Base-by-base conservation (phyloP, 768 basidiomycete species). In the Phaeotremella fagi region DNA sequence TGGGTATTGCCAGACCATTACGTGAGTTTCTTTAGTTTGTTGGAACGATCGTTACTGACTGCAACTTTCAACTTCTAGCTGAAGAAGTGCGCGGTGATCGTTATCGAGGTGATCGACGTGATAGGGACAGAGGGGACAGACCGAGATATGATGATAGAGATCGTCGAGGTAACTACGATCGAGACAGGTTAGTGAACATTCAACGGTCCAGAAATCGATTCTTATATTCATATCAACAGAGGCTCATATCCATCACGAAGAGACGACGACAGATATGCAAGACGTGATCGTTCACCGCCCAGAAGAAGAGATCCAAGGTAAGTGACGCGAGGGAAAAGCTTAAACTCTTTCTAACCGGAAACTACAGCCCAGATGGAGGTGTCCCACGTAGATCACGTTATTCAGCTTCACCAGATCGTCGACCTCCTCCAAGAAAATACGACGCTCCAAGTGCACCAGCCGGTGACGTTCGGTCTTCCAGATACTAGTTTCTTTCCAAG, bases 1-100 rank as follows among this genome's bases (percentile, higher is more conserved):
- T 94, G 88, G 90, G 94, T 12, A 86, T 88, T 61, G 64, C 60
- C 54, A 50, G 67, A 41, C 70, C 70, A 25, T 29, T 66, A 28
- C 22, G 60, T 62, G 43, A 54, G 55, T 57, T 29, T 25, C 4
- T 22, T 28, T 45, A 27, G 47, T 46, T 53, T n/a, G 25, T 47
- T 4, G 41, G 23, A 12, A 43, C n/a, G 23, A 9, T n/a, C 41
- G 9, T 20, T 9, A 9, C 44, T 20, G 24, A 7, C 31, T 33
- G 16, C 22, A 31, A 25, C 31, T 37, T 36, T 24, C 27, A 41
- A 55, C 46, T 42, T 50, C 54, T 2, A 23, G 57, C 18, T 58
- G 38, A 63, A 43, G 67, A 71, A 45, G 63, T 62, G 33, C 52
- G 66, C 33, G 41, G 61, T 6, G 49, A 47, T 43, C 42, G 43